Conservation (phyloP, 148 eudicot genomes). For the Polygonum maritimum region DNA sequence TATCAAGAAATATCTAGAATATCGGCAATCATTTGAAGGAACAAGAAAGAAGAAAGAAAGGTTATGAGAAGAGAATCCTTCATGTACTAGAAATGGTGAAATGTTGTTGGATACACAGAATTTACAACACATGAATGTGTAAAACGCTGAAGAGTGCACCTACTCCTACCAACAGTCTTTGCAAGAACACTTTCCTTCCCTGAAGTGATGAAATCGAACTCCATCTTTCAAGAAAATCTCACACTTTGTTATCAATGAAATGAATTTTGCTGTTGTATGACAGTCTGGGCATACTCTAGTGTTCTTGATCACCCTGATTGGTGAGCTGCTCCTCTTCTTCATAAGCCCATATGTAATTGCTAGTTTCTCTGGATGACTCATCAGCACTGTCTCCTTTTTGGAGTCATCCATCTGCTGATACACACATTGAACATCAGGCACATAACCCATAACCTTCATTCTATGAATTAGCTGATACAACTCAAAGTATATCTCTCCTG, state of each 20-base stretch:
- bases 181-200: conserved; percentile 57
- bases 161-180: conserved; percentile 44
- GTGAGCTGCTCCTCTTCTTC: conserved; percentile 25
- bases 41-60: background rate
- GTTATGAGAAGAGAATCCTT: background rate
- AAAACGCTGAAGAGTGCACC: background rate
- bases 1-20: background rate
- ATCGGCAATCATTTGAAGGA: no score
- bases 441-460: conserved; percentile 41
- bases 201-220: conserved; percentile 53
- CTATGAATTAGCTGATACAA: conserved; percentile 37
- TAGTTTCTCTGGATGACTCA: conserved; percentile 49
- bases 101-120: background rate
- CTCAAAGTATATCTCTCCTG: conserved; percentile 46
- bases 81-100: background rate
- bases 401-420: conserved; percentile 31
- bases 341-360: conserved; percentile 62
- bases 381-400: conserved; percentile 48
- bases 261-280: conserved; percentile 40
- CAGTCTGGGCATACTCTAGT: conserved; percentile 55
- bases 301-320: conserved; percentile 54
- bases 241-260: conserved; percentile 30
- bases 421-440: conserved; percentile 36
- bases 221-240: conserved; percentile 60
- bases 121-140: background rate